These are phyloP conservation scores for Carex myosuroides DNA, from an alignment of 176 grass and related monocot genomes.

Conservation along the genomic window DNA sequence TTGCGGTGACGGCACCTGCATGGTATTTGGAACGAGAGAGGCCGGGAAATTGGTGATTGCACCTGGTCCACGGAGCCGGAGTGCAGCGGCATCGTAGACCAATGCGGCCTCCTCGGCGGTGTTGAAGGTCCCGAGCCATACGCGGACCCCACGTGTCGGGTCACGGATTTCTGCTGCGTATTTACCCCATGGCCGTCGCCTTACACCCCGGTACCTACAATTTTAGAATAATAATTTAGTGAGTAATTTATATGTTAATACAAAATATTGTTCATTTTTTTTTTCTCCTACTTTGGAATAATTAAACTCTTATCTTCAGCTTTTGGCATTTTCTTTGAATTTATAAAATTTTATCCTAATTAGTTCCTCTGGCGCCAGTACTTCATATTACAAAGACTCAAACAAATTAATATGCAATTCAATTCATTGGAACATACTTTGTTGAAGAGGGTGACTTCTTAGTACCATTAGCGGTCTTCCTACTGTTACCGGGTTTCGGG, in stretches of 20 bases:
- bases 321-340: too few species aligned
- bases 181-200: slow-evolving; percentile 40
- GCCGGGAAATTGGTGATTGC: slow-evolving; percentile 31
- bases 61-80: slow-evolving; percentile 28
- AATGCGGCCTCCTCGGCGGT: slow-evolving; percentile 35
- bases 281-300: background rate
- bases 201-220: slow-evolving; percentile 32
- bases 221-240: background rate
- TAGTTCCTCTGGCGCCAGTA: too few species aligned
- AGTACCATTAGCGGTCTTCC: slow-evolving; percentile 3
- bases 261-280: background rate
- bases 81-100: slow-evolving; percentile 31
- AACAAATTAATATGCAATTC: background rate
- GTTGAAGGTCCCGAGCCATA: slow-evolving; percentile 41
- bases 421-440: background rate
- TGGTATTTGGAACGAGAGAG: background rate
- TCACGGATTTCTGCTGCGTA: slow-evolving; percentile 46
- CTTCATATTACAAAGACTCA: too few species aligned
- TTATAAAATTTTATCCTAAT: too few species aligned
- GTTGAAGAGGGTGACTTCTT: slow-evolving; percentile 2
- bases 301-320: too few species aligned
- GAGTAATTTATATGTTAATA: background rate
- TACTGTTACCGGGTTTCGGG: background rate
- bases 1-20: background rate
- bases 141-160: slow-evolving; percentile 30